These are phyloP conservation scores for Camelina laxa DNA, from an alignment of 345 rosid genomes.

Conservation along the genomic window DNA sequence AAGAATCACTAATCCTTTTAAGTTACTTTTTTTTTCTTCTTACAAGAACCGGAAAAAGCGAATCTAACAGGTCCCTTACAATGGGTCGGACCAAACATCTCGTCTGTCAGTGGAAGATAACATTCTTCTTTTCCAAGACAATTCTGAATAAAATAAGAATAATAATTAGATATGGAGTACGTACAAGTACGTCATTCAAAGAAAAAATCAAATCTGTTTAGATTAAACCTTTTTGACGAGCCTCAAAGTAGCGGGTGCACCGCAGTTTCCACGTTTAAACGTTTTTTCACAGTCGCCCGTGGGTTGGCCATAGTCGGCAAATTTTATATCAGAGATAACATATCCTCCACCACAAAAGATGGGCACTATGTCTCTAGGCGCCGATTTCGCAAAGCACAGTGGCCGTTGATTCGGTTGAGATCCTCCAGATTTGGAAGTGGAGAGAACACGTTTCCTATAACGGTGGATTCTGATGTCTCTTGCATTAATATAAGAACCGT, in stretches of 20 bases:
- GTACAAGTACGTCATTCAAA: neutral
- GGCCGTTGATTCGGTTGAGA: neutral
- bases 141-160: neutral
- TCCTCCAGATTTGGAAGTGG: neutral
- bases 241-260: neutral
- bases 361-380: neutral
- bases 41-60: conserved; percentile 7
- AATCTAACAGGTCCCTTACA: conserved; percentile 5
- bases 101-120: neutral
- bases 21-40: neutral
- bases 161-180: neutral
- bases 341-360: neutral
- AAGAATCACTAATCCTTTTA: neutral
- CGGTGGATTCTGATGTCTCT: neutral
- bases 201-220: neutral
- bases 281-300: neutral
- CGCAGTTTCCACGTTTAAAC: conserved; percentile 17
- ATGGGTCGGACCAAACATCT: conserved; percentile 25
- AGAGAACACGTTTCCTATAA: neutral
- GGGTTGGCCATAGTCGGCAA: conserved; percentile 29
- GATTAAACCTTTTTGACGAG: conserved; percentile 14
- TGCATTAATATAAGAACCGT: neutral
- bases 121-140: conserved; percentile 4
- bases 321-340: neutral
- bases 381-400: neutral